phyloP scores from a whole-genome alignment of 139 green algal species.

The Nannochloris sp. region DNA sequence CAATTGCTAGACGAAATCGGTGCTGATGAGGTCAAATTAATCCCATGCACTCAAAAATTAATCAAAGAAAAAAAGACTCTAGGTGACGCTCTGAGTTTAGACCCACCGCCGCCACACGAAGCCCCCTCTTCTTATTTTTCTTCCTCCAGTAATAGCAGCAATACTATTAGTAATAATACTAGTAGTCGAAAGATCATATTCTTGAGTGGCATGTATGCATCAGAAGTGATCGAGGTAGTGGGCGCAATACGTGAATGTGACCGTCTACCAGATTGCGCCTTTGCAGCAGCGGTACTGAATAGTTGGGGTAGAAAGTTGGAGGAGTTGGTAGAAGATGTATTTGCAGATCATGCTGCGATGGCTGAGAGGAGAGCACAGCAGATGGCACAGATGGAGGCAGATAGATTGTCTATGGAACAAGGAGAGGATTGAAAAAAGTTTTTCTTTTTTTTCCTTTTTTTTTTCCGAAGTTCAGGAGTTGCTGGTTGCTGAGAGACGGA shows the following conservation, averaged over 20 bases:
- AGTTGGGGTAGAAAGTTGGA: neutral
- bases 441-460: too few species aligned
- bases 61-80: neutral
- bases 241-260: conserved; percentile 1
- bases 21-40: neutral
- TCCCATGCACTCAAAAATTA: neutral
- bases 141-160: too few species aligned
- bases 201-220: conserved; percentile 7
- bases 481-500: too few species aligned
- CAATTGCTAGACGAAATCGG: conserved; percentile 1
- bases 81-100: neutral
- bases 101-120: neutral
- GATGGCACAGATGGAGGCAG: neutral
- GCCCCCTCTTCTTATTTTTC: too few species aligned
- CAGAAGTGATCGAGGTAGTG: conserved; percentile 9
- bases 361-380: neutral
- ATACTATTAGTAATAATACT: neutral
- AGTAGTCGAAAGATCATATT: neutral
- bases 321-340: conserved; percentile 11
- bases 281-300: conserved; percentile 15
- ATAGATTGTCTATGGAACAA: too few species aligned
- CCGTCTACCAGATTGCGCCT: neutral
- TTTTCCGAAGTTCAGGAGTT: too few species aligned
- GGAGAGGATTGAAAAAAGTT: too few species aligned
- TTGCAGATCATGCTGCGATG: conserved; percentile 1